A percentile compares a stretch with the other conserved stretches of the same genome.
Conservation (phyloP, 164 flowering plant genomes). For the Berberis thunbergii region DNA sequence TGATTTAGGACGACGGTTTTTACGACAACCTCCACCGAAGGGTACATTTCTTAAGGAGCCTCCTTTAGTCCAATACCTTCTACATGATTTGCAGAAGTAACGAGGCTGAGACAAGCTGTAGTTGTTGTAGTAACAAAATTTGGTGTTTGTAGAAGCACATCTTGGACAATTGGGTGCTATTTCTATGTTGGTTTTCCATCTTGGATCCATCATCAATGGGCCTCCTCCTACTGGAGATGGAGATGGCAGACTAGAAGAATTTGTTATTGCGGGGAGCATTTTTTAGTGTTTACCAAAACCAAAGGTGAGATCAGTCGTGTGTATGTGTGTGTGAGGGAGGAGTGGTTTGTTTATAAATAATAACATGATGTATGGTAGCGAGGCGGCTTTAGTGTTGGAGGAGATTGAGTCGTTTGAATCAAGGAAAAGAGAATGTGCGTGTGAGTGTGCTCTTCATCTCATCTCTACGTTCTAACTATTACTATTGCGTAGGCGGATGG, state of each 20-base stretch:
- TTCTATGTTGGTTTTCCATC: conserved; percentile 19
- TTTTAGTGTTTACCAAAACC: not conserved
- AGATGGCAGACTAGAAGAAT: not conserved
- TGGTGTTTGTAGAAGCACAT: conserved; percentile 22
- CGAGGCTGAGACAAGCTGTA: conserved; percentile 79
- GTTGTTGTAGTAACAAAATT: conserved; percentile 53
- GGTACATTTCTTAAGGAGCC: conserved; percentile 72
- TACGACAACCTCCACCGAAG: conserved; percentile 72
- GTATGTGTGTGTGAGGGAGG: too few relatives aligned
- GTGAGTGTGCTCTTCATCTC: not conserved
- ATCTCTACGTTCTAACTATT: not conserved
- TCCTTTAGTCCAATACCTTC: conserved; percentile 79
- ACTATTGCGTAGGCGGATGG: conserved; percentile 4
- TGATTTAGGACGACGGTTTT: conserved; percentile 31
- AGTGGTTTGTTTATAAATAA: too few relatives aligned
- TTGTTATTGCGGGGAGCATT: not conserved
- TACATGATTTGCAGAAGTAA: conserved; percentile 61
- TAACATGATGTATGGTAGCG: too few relatives aligned
- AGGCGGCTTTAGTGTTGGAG: not conserved
- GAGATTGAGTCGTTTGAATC: conserved; percentile 1
- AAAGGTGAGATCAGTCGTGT: not conserved
- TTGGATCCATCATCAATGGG: conserved; percentile 12
- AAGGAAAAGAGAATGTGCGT: not conserved
- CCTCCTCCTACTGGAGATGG: not conserved
- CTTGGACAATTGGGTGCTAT: conserved; percentile 26